A percentile compares a stretch with the other conserved stretches of the same genome.
phyloP scores from a whole-genome alignment of 2,329 filamentous ascomycete genomes.

The Fusarium decemcellulare region DNA sequence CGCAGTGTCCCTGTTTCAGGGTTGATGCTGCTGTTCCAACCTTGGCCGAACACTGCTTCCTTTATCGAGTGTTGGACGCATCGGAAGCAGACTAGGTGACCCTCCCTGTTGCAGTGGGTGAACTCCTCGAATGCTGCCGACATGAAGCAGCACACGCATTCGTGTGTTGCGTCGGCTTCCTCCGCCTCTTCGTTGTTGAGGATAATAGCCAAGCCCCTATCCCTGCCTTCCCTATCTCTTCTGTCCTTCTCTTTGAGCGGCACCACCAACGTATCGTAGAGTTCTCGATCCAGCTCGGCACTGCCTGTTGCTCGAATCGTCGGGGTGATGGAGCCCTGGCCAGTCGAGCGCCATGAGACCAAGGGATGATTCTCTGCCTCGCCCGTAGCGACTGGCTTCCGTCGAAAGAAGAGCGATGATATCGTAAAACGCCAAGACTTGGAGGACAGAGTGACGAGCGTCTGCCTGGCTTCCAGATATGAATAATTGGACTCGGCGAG shows the following conservation, averaged over 20 bases:
- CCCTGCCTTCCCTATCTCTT: constrained; percentile 62
- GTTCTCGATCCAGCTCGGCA: constrained; percentile 73
- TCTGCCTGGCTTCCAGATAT: constrained; percentile 79
- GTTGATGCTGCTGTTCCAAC: constrained; percentile 87
- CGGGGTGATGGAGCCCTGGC: constrained; percentile 70
- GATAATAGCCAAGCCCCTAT: constrained; percentile 66
- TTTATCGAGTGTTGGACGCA: constrained; percentile 87
- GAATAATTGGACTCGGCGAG: constrained; percentile 86
- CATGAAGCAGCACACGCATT: constrained; percentile 85
- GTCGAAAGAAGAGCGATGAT: constrained; percentile 77
- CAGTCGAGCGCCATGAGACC: constrained; percentile 72
- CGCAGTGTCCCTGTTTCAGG: constrained; percentile 79
- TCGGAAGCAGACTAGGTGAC: constrained; percentile 83
- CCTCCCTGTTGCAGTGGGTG: constrained; percentile 76
- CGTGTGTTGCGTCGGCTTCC: constrained; percentile 68
- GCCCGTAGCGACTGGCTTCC: constrained; percentile 68
- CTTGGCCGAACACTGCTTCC: constrained; percentile 93
- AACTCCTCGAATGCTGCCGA: constrained; percentile 81
- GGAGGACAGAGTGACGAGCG: constrained; percentile 76
- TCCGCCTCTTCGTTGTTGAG: constrained; percentile 74
- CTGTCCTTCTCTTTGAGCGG: constrained; percentile 65
- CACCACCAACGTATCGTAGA: constrained; percentile 69
- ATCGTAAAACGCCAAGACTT: constrained; percentile 86
- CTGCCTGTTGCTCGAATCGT: constrained; percentile 76
- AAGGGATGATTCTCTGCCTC: constrained; percentile 74